Conservation (phyloP, 148 eudicot genomes). For the Arctostaphylos glauca region DNA sequence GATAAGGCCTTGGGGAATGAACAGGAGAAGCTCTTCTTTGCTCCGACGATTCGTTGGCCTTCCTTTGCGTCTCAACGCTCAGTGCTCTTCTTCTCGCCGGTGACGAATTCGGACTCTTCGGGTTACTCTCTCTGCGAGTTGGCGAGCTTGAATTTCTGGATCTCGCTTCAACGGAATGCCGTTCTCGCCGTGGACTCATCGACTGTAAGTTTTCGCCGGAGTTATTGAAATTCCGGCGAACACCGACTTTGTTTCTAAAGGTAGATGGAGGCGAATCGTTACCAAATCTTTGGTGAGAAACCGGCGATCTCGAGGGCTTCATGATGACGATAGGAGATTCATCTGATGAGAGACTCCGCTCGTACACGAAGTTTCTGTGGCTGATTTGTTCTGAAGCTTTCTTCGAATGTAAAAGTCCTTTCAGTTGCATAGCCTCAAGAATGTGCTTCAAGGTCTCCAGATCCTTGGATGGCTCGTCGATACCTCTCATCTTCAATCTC, state of each 20-base stretch:
- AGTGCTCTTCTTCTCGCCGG: constrained; percentile 37
- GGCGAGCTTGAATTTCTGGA: constrained; percentile 39
- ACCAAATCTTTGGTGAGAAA: constrained; percentile 20
- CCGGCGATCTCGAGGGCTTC: constrained; percentile 44
- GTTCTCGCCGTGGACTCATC: constrained; percentile 39
- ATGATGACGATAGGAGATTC: constrained; percentile 65
- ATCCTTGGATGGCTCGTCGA: constrained; percentile 74
- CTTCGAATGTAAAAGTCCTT: constrained; percentile 72
- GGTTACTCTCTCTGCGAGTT: constrained; percentile 36
- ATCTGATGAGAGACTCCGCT: constrained; percentile 29
- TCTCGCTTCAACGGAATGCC: constrained; percentile 25
- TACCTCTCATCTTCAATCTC: constrained; percentile 71
- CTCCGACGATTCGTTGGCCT: neutral
- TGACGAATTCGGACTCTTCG: constrained; percentile 41
- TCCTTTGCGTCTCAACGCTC: constrained; percentile 53
- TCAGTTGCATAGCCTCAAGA: constrained; percentile 84
- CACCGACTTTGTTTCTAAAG: constrained; percentile 21
- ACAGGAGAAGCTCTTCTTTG: constrained; percentile 36
- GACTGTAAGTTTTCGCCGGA: constrained; percentile 33
- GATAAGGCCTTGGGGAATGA: constrained; percentile 50
- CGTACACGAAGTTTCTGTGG: constrained; percentile 42
- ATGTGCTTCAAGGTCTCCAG: constrained; percentile 77
- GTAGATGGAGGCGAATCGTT: constrained; percentile 26
- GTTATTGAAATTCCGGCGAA: constrained; percentile 24
- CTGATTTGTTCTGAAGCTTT: constrained; percentile 24